Evolutionary conservation across 768 basidiomycete genomes (phyloP).

Genomic region (Suillus decipiens): DNA sequence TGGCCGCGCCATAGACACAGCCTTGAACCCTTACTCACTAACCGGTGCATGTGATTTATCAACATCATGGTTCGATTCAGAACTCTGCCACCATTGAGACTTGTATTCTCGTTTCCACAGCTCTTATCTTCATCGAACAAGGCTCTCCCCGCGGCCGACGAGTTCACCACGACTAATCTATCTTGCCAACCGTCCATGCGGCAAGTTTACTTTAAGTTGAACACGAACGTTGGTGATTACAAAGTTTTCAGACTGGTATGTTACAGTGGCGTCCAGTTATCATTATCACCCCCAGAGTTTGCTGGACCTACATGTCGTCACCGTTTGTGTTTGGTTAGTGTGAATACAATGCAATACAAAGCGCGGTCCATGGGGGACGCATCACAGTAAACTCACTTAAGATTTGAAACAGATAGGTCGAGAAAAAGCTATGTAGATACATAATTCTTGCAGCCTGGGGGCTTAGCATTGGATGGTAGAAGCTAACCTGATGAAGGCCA

Average conservation of each 20-base stretch:
- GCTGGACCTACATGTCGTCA: not conserved
- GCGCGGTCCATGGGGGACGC: not conserved
- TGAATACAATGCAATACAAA: not conserved
- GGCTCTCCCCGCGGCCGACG: not conserved
- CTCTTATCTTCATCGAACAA: not conserved
- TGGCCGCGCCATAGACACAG: not conserved
- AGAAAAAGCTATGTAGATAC: not conserved
- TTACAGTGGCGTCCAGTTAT: not conserved
- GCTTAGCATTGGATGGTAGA: not conserved
- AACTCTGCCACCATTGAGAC: not conserved
- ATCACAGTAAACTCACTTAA: not conserved
- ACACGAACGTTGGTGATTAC: not conserved
- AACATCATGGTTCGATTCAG: not conserved
- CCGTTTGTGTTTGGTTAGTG: not conserved
- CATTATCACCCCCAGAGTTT: not conserved
- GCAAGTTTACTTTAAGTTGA: not conserved
- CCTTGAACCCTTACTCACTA: not conserved
- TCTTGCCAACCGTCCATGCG: not conserved
- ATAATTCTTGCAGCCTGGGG: not conserved
- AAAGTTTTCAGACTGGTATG: not conserved
- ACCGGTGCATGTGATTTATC: not conserved
- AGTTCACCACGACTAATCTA: not conserved
- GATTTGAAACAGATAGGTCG: slow-evolving; percentile 1
- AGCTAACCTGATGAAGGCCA: not conserved
- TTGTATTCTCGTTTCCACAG: not conserved